Percentiles rank a stretch among this genome's conserved stretches.
Evolutionary conservation across 805 yeast species (phyloP).

Genomic region (Soucietia sequanensis): DNA sequence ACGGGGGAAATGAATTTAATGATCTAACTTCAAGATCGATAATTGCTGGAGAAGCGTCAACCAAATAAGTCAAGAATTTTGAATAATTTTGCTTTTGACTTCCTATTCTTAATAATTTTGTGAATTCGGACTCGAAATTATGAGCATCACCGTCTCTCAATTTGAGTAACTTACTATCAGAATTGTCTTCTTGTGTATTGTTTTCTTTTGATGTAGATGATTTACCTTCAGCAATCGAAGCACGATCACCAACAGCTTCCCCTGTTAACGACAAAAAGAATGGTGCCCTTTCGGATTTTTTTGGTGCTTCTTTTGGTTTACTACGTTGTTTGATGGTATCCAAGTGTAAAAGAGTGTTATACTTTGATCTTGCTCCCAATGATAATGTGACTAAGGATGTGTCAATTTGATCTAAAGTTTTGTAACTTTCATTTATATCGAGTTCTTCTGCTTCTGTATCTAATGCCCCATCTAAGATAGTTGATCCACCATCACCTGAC

Average conservation of each 20-base stretch:
- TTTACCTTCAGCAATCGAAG: conserved; percentile 46
- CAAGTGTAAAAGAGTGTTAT: conserved; percentile 73
- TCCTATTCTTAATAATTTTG: conserved; percentile 59
- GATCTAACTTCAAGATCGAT: conserved; percentile 88
- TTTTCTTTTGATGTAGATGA: conserved; percentile 4
- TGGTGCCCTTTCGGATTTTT: conserved; percentile 74
- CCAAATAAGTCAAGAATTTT: conserved; percentile 54
- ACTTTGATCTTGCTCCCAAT: conserved; percentile 71
- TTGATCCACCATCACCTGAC: conserved; percentile 73
- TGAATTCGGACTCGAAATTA: conserved; percentile 72
- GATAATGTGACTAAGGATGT: conserved; percentile 69
- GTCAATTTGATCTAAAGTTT: conserved; percentile 62
- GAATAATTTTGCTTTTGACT: conserved; percentile 35
- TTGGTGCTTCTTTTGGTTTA: conserved; percentile 86
- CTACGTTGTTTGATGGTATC: conserved; percentile 84
- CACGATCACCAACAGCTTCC: conserved; percentile 68
- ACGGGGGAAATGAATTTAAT: conserved; percentile 63
- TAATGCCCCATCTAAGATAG: conserved; percentile 77
- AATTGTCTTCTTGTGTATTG: conserved; percentile 11
- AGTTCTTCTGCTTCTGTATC: conserved; percentile 35
- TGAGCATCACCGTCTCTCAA: conserved; percentile 31
- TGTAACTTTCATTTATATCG: conserved; percentile 36
- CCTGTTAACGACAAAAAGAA: conserved; percentile 77
- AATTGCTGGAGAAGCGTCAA: conserved; percentile 67
- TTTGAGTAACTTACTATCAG: conserved; percentile 29